A percentile compares a stretch with the other conserved stretches of the same genome.
Conservation (phyloP, 192 early-diverging fungal species). For the Coemansia sp. region DNA sequence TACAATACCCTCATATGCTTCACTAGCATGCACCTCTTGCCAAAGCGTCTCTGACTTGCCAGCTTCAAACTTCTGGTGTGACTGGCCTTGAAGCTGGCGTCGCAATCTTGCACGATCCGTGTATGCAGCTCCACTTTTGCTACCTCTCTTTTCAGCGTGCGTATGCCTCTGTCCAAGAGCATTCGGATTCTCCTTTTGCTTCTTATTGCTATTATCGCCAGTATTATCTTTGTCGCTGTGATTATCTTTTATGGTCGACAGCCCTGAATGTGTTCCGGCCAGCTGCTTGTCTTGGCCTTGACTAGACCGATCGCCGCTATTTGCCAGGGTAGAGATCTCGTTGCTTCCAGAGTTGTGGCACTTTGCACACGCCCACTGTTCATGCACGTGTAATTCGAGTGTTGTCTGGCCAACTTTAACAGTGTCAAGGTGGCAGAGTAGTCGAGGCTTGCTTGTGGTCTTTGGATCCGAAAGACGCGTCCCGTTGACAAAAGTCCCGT, state of each 20-base stretch:
- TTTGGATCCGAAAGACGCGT: constrained; percentile 66
- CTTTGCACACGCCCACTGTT: constrained; percentile 60
- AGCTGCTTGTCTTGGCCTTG: neutral
- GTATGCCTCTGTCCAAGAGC: constrained; percentile 29
- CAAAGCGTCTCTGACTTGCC: neutral
- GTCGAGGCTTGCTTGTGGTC: constrained; percentile 59
- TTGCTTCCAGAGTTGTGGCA: constrained; percentile 60
- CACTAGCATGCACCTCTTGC: neutral
- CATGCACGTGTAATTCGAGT: constrained; percentile 67
- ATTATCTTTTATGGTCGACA: neutral
- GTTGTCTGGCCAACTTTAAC: constrained; percentile 61
- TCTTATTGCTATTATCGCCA: constrained; percentile 10
- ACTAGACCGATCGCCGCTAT: neutral
- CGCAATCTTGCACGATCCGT: constrained; percentile 28
- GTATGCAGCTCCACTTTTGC: constrained; percentile 5
- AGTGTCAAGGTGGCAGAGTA: constrained; percentile 59
- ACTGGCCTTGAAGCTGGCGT: constrained; percentile 10
- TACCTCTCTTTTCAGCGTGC: neutral
- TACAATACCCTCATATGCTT: neutral
- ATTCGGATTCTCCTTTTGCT: constrained; percentile 22
- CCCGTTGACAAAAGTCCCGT: constrained; percentile 75
- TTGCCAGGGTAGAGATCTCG: constrained; percentile 35
- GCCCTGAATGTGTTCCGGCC: neutral
- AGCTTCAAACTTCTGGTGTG: neutral
- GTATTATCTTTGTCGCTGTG: neutral